Base-by-base conservation (phyloP, 495 filamentous ascomycete genomes). In the Geopyxis carbonaria region DNA sequence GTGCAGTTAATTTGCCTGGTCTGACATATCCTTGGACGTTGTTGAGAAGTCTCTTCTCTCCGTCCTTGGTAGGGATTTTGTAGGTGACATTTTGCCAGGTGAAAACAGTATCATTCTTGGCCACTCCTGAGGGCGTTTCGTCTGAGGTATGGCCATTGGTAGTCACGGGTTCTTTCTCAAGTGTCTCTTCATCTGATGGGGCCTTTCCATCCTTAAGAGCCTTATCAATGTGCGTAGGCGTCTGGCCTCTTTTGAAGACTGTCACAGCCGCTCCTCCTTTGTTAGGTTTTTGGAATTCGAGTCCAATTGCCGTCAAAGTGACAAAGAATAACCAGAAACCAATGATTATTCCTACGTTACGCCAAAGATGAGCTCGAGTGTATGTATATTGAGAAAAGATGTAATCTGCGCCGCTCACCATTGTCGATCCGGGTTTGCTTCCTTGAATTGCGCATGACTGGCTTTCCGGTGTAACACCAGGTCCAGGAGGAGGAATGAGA, bases 11-110 rank as follows among this genome's bases (percentile, higher is more conserved):
- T 32, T 66, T 73, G 10, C 78, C 77, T 9, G 78, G 79, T 38
- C 70, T 69, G 13, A 82, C 76, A 48, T 67, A 80, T 34, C 79
- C 79, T 43, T 74, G 64, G 3, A 82, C 71, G 50, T 76, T 60
- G 16, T 72, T 57, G 4, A 85, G 55, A 1, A 83, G 53, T 23
- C 66, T 62, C 31, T 64, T 65, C 43, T 75, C 61, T 1, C 72
- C 69, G 23, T 63, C 66, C 24, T 75, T 64, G 48, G 65, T 67
- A 8, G 74, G 73, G 29, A 85, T 78, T 1, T 64, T 73, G 47
- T 89, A 92, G 51, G 72, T 76, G 27, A 93, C 70, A 43, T 78
- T 62, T 45, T 79, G 72, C 73, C 76, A 91, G 0, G 80, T 87
- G 46, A 91, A 75, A 19, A 91, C 59, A n/a, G 55, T 65, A 9